Percentiles rank a stretch among this genome's conserved stretches.
Evolutionary conservation across 768 basidiomycete genomes (phyloP).

Genomic region (Termitomyces sp.): DNA sequence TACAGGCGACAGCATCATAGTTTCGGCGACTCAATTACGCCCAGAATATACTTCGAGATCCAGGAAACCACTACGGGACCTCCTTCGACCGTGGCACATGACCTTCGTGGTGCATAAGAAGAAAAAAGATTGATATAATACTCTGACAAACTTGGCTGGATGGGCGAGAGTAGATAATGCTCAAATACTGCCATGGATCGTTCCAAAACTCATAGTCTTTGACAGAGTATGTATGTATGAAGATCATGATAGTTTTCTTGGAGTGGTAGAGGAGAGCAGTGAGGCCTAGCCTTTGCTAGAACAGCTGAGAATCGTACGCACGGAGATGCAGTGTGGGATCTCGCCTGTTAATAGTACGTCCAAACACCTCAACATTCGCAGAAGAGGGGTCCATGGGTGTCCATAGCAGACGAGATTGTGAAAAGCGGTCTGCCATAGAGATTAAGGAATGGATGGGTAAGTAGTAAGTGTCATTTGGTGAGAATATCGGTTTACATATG

Average conservation of each 20-base stretch:
- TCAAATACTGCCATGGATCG: slow-evolving; percentile 60
- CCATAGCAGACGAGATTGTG: slow-evolving; percentile 45
- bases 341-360: slow-evolving; percentile 58
- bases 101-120: slow-evolving; percentile 25
- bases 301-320: not conserved
- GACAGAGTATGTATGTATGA: slow-evolving; percentile 64
- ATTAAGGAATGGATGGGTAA: not conserved
- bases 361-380: slow-evolving; percentile 45
- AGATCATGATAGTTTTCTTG: slow-evolving; percentile 61
- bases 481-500: not conserved
- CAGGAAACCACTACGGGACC: slow-evolving; percentile 64
- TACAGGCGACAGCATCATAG: slow-evolving; percentile 57
- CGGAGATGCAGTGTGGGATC: slow-evolving; percentile 46
- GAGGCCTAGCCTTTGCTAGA: not conserved
- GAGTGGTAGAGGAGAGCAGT: not conserved
- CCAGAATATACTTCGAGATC: slow-evolving; percentile 65
- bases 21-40: slow-evolving; percentile 51
- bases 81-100: slow-evolving; percentile 41
- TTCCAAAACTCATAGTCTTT: slow-evolving; percentile 61
- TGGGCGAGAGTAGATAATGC: slow-evolving; percentile 54
- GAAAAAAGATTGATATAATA: not conserved
- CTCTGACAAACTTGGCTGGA: slow-evolving; percentile 17
- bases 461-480: not conserved
- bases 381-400: slow-evolving; percentile 36
- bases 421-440: slow-evolving; percentile 11